Base-by-base conservation (phyloP, 345 rosid genomes). In the Citrus unshiu region DNA sequence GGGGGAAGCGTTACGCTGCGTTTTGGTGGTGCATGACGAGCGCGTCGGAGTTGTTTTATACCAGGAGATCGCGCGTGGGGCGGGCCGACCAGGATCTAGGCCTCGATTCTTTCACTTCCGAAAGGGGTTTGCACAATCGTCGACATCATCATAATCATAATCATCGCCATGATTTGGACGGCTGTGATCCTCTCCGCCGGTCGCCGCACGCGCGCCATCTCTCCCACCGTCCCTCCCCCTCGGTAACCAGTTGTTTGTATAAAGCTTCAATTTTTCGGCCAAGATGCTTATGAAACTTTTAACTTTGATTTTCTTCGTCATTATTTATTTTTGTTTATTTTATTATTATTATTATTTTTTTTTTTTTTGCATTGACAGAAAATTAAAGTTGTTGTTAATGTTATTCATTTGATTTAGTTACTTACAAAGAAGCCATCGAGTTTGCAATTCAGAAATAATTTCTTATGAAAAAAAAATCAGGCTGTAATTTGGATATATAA, bases 1-100 rank as follows among this genome's bases (percentile, higher is more conserved):
- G 16, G 9, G 27, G 27, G 32, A 49, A 75, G 29, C 60, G 62
- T 16, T 24, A 10, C 61, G 49, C 61, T 63, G 49, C 39, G 67
- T 74, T 61, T 54, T 18, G 58, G 58, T 18, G 79, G 86, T 86
- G 97, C 81, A 93, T 93, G 98, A 89, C 98, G 92, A 93, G 93
- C 85, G 95, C 95, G 71, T 89, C 96, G 68, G 98, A 95, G 89
- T 85, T 95, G 27, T 92, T 95, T 87, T 88, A 93, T 77, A 90
- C 81, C 64, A 79, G 99, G 79, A 88, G 99, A 85, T 95, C 92
- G 34, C 95, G 99, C 46, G 81, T 81, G 76, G 88, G 85, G 66
- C 92, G 98, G 40, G 13, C 85, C 77, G 86, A 79, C 77, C 84
- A 79, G 69, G 93, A 83, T 75, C 79, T 70, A 8, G 91, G 68